These are phyloP conservation scores for Amaranthus hypochondriacus DNA, from an alignment of 148 eudicot genomes.

Conservation along the genomic window DNA sequence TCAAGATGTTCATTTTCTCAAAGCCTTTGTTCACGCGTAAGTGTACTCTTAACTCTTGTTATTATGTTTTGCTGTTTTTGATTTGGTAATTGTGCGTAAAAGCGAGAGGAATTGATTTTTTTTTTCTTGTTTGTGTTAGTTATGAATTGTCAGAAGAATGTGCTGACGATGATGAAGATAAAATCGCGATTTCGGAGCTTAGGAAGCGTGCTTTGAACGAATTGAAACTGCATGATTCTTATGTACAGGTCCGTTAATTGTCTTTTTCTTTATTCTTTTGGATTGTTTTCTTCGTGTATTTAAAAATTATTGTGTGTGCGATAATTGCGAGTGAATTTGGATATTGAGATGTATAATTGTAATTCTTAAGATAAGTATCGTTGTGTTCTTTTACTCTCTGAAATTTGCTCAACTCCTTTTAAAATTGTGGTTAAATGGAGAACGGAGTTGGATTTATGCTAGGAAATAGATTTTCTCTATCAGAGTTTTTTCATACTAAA, in stretches of 20 bases:
- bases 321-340: no score
- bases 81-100: background rate
- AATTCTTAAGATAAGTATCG: no score
- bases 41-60: constrained; percentile 14
- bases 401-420: no score
- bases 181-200: constrained; percentile 51
- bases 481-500: no score
- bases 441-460: no score
- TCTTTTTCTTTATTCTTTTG: background rate
- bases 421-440: no score
- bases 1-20: constrained; percentile 81
- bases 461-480: no score
- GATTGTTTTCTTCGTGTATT: background rate
- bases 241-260: constrained; percentile 54
- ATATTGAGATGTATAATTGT: no score
- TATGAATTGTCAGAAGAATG: constrained; percentile 85
- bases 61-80: background rate
- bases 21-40: constrained; percentile 78
- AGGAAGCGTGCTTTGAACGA: constrained; percentile 59
- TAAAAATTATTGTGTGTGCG: background rate
- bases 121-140: constrained; percentile 30
- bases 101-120: background rate
- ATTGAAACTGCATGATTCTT: constrained; percentile 76
- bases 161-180: constrained; percentile 92
- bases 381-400: no score